Evolutionary conservation across 257 asterid species (phyloP), one percentile per base, ranked within the genome.

Genomic region (Knoxia roxburghii): DNA sequence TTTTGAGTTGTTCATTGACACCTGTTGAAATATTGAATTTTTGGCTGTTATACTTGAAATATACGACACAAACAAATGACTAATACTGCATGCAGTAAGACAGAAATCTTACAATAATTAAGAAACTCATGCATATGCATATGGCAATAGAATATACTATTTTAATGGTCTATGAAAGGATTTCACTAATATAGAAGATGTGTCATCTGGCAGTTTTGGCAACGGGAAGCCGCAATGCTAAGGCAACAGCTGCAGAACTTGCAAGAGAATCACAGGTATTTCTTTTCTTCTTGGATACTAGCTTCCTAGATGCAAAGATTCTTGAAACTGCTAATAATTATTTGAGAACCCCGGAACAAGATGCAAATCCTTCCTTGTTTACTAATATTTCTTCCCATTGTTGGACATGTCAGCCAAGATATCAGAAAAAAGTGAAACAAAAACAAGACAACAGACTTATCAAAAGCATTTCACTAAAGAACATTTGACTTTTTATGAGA

Each of bases 181-280:
- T 50, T 49, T 27, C 49, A 71, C 58, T 37, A 74, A 55, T 51
- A 58, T 48, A 75, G 39, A 48, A 50, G 70, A 27, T 65, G 67
- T 49, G 68, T 54, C 64, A 65, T 63, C 72, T 62, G 18, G 50
- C 87, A 88, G 95, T 82, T 82, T 72, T 88, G 95, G 95, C 87
- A 86, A 72, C 75, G 76, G 72, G 95, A 88, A 81, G 93, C 81
- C 6, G 85, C 77, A 64, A 71, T 72, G 80, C 71, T 88, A 75
- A 73, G 81, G 72, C 89, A 84, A 72, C 89, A 86, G 79, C 71
- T 88, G 61, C 87, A 86, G 61, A 79, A 73, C 76, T 78, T 88
- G 83, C 93, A 85, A 77, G 84, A 82, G 74, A 84, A 69, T 69
- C 84, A 88, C 64, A 72, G 93, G 95, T 88, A 81, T 64, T 30